phyloP scores from a whole-genome alignment of 2,329 filamentous ascomycete genomes.

The Pseudogymnoascus sp. region DNA sequence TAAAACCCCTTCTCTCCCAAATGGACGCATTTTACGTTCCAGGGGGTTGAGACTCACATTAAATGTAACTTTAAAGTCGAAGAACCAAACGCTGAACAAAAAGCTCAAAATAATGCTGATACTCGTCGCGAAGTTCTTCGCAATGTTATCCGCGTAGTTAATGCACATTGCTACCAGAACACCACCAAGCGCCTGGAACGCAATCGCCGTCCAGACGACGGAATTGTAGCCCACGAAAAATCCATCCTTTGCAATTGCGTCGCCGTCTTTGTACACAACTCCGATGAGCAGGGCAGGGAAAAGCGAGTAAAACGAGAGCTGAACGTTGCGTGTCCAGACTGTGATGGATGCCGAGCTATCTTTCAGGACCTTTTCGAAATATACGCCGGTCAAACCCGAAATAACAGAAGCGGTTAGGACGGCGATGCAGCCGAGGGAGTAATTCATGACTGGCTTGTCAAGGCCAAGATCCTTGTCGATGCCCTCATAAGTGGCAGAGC shows the following conservation, averaged over 20 bases:
- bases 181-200: constrained; percentile 75
- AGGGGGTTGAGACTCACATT: constrained; percentile 47
- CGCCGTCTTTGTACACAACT: constrained; percentile 78
- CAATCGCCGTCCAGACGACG: constrained; percentile 79
- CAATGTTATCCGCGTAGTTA: constrained; percentile 79
- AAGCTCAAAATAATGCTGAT: constrained; percentile 87
- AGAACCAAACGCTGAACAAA: constrained; percentile 75
- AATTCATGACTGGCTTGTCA: constrained; percentile 54
- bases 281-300: constrained; percentile 83
- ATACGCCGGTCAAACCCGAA: constrained; percentile 78
- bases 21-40: not conserved
- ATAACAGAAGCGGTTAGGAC: constrained; percentile 70
- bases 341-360: constrained; percentile 68
- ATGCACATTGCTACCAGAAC: constrained; percentile 76
- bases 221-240: constrained; percentile 95
- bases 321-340: constrained; percentile 90
- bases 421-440: constrained; percentile 67
- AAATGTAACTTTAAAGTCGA: constrained; percentile 65
- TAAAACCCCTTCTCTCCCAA: not conserved
- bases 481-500: constrained; percentile 84
- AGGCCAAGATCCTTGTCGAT: constrained; percentile 59
- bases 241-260: constrained; percentile 71
- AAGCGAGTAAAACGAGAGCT: constrained; percentile 87
- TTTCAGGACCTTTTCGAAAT: constrained; percentile 87
- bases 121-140: constrained; percentile 88